Conservation (phyloP, 495 filamentous ascomycete genomes). For the Aspergillus conjunctus region DNA sequence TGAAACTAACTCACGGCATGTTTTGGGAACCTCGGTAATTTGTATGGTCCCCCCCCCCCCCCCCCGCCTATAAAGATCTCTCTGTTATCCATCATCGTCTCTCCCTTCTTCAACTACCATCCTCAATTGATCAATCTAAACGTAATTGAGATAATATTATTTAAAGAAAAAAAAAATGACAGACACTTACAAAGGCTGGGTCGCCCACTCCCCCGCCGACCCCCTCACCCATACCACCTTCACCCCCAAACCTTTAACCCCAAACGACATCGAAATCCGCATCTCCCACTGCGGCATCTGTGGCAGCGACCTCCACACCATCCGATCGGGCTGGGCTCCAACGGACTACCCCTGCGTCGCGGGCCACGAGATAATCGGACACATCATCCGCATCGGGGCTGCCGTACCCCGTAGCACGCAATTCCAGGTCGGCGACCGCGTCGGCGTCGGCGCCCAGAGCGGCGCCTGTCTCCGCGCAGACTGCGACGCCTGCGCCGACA, state of each 20-base stretch:
- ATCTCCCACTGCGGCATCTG: constrained; percentile 85
- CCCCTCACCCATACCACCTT: constrained; percentile 73
- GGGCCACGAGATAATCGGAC: constrained; percentile 84
- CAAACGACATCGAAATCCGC: constrained; percentile 65
- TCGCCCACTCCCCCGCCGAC: constrained; percentile 67
- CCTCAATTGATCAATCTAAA: not conserved
- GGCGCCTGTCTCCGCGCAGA: constrained; percentile 64
- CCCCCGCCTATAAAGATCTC: no score
- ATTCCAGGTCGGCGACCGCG: constrained; percentile 75
- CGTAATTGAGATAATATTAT: constrained; percentile 11
- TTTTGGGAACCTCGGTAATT: constrained; percentile 3
- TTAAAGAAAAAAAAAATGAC: constrained; percentile 10
- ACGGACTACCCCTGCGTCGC: constrained; percentile 73
- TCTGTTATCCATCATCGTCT: not conserved
- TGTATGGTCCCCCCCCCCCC: not conserved
- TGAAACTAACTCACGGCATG: no score
- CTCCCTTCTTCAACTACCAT: not conserved
- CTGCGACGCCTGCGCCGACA: constrained; percentile 68
- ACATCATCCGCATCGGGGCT: constrained; percentile 50
- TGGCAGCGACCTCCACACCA: constrained; percentile 74
- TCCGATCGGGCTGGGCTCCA: constrained; percentile 72
- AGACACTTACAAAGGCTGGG: constrained; percentile 76
- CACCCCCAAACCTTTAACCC: constrained; percentile 75
- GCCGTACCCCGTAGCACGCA: not conserved
- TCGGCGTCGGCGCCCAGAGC: constrained; percentile 83